Evolutionary conservation across 2,329 filamentous ascomycete species (phyloP), one percentile per base, ranked within the genome.

Genomic region (Colletotrichum orbiculare): DNA sequence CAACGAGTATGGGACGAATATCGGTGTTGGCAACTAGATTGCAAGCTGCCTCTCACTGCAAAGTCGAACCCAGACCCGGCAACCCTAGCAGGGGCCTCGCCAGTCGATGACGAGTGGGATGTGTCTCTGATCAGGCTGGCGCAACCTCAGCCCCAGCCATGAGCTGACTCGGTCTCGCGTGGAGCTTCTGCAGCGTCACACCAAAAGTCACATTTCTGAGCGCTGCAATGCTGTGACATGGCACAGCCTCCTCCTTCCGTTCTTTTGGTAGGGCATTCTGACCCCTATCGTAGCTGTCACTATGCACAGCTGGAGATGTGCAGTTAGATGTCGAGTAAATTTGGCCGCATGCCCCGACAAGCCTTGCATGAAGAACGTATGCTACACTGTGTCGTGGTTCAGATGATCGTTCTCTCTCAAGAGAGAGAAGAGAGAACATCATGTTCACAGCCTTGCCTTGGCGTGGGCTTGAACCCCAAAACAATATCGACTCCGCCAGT

Each of bases 91-190:
- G 39, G 57, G 17, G 33, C 10, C n/a, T 15, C 46, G 33, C 12
- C 35, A 47, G 15, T 49, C 38, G 42, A 48, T 52, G 52, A 62
- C 37, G 52, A 48, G 8, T 35, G 34, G 37, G 17, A 37, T 41
- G 39, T 50, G 15, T 34, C 61, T 47, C 25, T 45, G 11, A 41
- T 13, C 38, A 64, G 50, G 49, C 45, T 49, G 49, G 43, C 49
- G 50, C n/a, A 12, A n/a, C 11, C 61, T 63, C 47, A 63, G 53
- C 63, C 63, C 49, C 58, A 56, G 42, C 52, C 47, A 47, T 56
- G 47, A 45, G 45, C 41, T 43, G 58, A 62, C 47, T 47, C 53
- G 38, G 34, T 25, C 35, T 13, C 33, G n/a, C 11, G 33, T 11
- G 10, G 12, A 15, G 11, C 13, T 7, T 41, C 17, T 43, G 13